phyloP scores from a whole-genome alignment of 768 basidiomycete genomes.

The Leucosporidium creatinivorum region DNA sequence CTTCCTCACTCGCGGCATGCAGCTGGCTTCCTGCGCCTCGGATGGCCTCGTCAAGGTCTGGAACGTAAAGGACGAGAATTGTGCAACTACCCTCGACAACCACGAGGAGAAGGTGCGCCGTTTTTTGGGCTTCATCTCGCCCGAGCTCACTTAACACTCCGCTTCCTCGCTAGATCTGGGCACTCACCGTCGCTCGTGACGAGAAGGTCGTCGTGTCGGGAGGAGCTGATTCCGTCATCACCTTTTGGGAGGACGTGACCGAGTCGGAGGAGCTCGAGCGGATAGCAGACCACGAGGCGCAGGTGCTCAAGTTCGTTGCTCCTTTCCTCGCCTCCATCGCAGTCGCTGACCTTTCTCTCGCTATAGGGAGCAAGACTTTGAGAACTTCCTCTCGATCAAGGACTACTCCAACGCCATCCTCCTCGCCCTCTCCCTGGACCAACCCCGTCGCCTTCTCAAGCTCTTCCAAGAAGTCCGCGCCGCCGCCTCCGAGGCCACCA shows the following conservation, averaged over 20 bases:
- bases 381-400: constrained; percentile 75
- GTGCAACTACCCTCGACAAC: constrained; percentile 81
- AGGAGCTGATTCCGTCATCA: constrained; percentile 90
- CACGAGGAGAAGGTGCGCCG: constrained; percentile 85
- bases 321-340: not conserved
- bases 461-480: constrained; percentile 63
- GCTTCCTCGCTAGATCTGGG: constrained; percentile 72
- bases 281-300: constrained; percentile 61
- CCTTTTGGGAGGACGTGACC: constrained; percentile 93
- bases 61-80: constrained; percentile 83
- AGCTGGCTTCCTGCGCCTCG: constrained; percentile 81
- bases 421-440: constrained; percentile 84
- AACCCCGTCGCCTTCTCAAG: constrained; percentile 74
- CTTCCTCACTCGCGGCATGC: constrained; percentile 73
- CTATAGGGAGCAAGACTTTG: constrained; percentile 87
- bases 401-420: constrained; percentile 88
- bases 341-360: not conserved
- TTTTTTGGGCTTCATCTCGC: not conserved
- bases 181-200: constrained; percentile 71
- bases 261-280: constrained; percentile 71
- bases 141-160: no score
- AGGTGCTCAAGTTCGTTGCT: constrained; percentile 67
- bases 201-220: constrained; percentile 82
- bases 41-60: constrained; percentile 95
- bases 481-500: constrained; percentile 30